These are phyloP conservation scores for Lactarius indigo DNA, from an alignment of 768 basidiomycete species.

Conservation along the genomic window DNA sequence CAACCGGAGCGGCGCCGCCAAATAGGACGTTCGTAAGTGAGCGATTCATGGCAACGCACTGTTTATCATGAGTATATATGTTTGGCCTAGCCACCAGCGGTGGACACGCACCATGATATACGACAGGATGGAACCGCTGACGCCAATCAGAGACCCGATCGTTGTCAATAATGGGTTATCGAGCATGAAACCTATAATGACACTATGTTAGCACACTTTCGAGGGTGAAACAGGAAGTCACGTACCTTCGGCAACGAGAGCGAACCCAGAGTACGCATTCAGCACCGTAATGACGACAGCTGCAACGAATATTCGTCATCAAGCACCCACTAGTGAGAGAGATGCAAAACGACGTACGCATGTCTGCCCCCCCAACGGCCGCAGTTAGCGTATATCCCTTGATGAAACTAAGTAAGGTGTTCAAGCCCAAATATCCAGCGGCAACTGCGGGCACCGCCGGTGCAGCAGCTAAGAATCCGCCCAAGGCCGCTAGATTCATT, in stretches of 20 bases:
- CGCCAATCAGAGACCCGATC: conserved; percentile 83
- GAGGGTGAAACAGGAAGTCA: not conserved
- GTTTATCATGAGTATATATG: conserved; percentile 17
- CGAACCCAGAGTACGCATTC: conserved; percentile 89
- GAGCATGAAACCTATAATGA: conserved; percentile 71
- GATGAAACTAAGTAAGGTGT: conserved; percentile 73
- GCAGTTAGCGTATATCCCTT: conserved; percentile 87
- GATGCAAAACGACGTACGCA: conserved; percentile 58
- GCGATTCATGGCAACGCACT: conserved; percentile 94
- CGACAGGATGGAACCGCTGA: conserved; percentile 86
- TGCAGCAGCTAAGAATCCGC: conserved; percentile 67
- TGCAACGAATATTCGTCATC: conserved; percentile 30
- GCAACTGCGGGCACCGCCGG: conserved; percentile 71
- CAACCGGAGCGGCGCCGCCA: conserved; percentile 68
- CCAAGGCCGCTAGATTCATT: conserved; percentile 69
- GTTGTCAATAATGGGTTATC: conserved; percentile 82
- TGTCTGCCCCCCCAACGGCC: conserved; percentile 90
- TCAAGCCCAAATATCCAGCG: conserved; percentile 72
- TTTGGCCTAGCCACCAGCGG: not conserved
- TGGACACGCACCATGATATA: conserved; percentile 76
- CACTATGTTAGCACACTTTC: not conserved
- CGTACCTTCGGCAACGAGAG: conserved; percentile 80
- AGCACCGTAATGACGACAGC: conserved; percentile 89
- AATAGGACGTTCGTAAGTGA: conserved; percentile 83
- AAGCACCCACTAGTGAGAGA: not conserved